These are phyloP conservation scores for Moesziomyces antarcticus DNA, from an alignment of 1,284 basidiomycete species.

Conservation along the genomic window DNA sequence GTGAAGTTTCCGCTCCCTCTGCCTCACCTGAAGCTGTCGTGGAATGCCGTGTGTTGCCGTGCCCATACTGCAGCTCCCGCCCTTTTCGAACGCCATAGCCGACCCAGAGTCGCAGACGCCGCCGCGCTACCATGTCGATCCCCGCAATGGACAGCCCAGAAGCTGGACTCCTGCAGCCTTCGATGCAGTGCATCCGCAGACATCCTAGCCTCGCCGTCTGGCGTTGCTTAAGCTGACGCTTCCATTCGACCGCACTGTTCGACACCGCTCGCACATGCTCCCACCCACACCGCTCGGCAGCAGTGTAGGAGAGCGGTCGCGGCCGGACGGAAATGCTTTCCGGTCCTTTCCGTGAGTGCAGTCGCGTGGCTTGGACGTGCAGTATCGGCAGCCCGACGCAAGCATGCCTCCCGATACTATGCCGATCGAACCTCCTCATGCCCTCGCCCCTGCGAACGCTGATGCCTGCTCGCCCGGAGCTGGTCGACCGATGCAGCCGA, in stretches of 20 bases:
- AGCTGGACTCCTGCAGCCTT: conserved; percentile 7
- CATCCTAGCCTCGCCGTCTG: conserved; percentile 3
- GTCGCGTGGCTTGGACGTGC: not conserved
- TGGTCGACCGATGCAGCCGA: conserved; percentile 30
- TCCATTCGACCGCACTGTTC: conserved; percentile 1
- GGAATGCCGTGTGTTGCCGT: too few species aligned
- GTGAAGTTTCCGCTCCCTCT: too few species aligned
- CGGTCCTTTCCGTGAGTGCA: conserved; percentile 8
- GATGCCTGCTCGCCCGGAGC: conserved; percentile 7
- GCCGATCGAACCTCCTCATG: conserved; percentile 16
- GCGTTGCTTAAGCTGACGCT: conserved; percentile 26
- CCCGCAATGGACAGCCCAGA: conserved; percentile 18
- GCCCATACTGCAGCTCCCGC: too few species aligned
- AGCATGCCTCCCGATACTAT: not conserved
- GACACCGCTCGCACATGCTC: conserved; percentile 4
- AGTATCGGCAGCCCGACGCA: conserved; percentile 7
- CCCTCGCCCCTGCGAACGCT: not conserved
- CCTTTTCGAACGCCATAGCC: too few species aligned
- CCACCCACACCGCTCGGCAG: too few species aligned
- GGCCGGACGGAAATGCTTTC: not conserved
- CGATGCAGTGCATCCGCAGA: conserved; percentile 27
- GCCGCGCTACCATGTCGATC: not conserved
- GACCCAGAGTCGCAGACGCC: too few species aligned
- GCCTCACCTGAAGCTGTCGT: too few species aligned
- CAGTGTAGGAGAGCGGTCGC: too few species aligned